Evolutionary conservation across 345 rosid species (phyloP).

Genomic region (Sonneratia caseolaris): DNA sequence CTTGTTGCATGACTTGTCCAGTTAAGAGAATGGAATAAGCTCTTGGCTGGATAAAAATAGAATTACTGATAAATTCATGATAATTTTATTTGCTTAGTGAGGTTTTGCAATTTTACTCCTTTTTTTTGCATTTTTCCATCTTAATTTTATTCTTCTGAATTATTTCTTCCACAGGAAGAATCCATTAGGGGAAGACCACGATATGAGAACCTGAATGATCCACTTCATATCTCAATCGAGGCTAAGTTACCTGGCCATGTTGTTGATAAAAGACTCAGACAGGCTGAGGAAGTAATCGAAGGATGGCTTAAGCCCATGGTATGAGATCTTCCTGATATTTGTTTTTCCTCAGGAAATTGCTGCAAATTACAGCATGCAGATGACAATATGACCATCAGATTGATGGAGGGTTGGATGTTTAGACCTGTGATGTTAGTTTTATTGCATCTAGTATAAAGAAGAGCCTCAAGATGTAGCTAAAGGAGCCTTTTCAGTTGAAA

Average conservation of each 20-base stretch:
- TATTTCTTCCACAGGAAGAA: conserved; percentile 36
- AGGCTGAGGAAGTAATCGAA: conserved; percentile 73
- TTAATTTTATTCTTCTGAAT: background rate
- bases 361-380: background rate
- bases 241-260: conserved; percentile 60
- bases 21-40: background rate
- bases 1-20: background rate
- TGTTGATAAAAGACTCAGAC: conserved; percentile 52
- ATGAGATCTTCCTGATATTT: background rate
- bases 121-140: background rate
- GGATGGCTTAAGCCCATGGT: conserved; percentile 37
- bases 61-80: too few species aligned
- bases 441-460: background rate
- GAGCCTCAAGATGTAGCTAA: background rate
- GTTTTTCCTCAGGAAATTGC: background rate
- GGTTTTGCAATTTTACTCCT: background rate
- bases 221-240: conserved; percentile 64
- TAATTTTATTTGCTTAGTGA: background rate
- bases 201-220: conserved; percentile 69
- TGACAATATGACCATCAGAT: background rate
- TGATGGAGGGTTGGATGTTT: background rate
- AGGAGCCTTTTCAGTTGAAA: background rate
- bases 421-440: background rate
- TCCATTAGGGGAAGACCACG: conserved; percentile 62
- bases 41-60: background rate